Evolutionary conservation across 371 early-diverging fungal genomes (phyloP).

Genomic region (Actinomucor elegans): DNA sequence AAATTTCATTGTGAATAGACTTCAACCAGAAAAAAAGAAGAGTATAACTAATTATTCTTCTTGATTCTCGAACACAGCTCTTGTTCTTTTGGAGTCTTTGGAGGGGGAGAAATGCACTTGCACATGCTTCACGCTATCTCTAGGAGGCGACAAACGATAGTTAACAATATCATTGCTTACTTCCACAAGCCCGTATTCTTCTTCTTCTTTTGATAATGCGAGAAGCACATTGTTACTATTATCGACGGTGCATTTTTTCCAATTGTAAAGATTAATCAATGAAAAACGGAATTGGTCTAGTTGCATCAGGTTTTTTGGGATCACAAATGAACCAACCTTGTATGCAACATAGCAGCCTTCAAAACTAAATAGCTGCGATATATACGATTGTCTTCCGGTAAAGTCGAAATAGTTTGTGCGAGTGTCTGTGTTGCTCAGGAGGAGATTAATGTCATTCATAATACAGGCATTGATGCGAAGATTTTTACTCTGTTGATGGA

Average conservation of each 20-base stretch:
- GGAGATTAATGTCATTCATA: constrained; percentile 9
- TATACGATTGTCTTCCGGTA: constrained; percentile 6
- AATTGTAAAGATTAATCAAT: constrained; percentile 1
- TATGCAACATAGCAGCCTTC: neutral
- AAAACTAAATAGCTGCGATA: neutral
- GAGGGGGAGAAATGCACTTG: constrained; percentile 1
- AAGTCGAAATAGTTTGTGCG: constrained; percentile 4
- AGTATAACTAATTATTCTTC: constrained; percentile 4
- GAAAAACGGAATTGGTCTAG: constrained; percentile 7
- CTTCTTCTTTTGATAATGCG: neutral
- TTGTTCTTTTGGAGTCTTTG: constrained; percentile 10
- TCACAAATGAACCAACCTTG: neutral
- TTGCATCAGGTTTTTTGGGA: constrained; percentile 6
- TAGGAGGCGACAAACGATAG: neutral
- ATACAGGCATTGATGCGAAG: constrained; percentile 5
- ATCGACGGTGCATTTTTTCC: constrained; percentile 1
- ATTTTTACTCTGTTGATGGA: constrained; percentile 11
- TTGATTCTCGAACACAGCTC: neutral
- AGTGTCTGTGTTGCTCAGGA: neutral
- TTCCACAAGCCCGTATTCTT: constrained; percentile 8
- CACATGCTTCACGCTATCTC: neutral
- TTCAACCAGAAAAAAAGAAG: no score
- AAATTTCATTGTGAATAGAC: no score
- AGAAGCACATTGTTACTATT: neutral
- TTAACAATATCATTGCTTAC: constrained; percentile 2